A percentile compares a stretch with the other conserved stretches of the same genome.
These are phyloP conservation scores for Tolypocladium album DNA, from an alignment of 2,329 filamentous ascomycete species.

Conservation along the genomic window DNA sequence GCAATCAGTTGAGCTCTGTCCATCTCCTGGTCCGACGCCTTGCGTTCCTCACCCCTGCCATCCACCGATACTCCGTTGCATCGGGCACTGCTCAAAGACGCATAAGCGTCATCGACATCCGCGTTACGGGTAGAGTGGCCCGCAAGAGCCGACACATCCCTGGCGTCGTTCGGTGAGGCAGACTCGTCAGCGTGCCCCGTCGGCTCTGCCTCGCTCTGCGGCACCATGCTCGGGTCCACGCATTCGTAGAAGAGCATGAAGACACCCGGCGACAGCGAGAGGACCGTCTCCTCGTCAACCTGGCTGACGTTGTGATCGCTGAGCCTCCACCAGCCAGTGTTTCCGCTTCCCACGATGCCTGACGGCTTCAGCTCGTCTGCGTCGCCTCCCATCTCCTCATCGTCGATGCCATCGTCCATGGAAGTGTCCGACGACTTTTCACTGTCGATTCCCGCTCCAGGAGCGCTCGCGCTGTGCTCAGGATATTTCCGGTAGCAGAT, in stretches of 20 bases:
- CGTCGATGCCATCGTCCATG: slow-evolving; percentile 1
- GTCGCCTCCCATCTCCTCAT: slow-evolving; percentile 4
- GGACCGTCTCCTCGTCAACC: slow-evolving; percentile 62
- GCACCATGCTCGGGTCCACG: slow-evolving; percentile 42
- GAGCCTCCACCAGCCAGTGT: slow-evolving; percentile 73
- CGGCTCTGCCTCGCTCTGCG: slow-evolving; percentile 18
- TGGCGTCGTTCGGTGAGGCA: neutral
- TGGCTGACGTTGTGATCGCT: slow-evolving; percentile 78
- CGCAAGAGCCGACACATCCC: neutral
- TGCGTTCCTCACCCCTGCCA: neutral
- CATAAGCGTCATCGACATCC: slow-evolving; percentile 1
- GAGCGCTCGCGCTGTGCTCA: slow-evolving; percentile 7
- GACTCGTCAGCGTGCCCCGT: slow-evolving; percentile 9
- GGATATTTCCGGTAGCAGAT: slow-evolving; percentile 76
- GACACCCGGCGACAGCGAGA: slow-evolving; percentile 62
- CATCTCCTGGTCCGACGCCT: neutral
- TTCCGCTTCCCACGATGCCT: slow-evolving; percentile 1
- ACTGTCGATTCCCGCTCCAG: neutral
- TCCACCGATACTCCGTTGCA: neutral
- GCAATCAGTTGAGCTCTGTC: neutral
- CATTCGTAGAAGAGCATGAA: slow-evolving; percentile 98
- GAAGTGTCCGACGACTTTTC: neutral
- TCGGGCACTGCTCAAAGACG: neutral
- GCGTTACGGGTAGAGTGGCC: neutral
- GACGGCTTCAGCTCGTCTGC: slow-evolving; percentile 2